A percentile compares a stretch with the other conserved stretches of the same genome.
These are phyloP conservation scores for Blastobotrys muscicola DNA, from an alignment of 805 yeast genomes.

Conservation along the genomic window DNA sequence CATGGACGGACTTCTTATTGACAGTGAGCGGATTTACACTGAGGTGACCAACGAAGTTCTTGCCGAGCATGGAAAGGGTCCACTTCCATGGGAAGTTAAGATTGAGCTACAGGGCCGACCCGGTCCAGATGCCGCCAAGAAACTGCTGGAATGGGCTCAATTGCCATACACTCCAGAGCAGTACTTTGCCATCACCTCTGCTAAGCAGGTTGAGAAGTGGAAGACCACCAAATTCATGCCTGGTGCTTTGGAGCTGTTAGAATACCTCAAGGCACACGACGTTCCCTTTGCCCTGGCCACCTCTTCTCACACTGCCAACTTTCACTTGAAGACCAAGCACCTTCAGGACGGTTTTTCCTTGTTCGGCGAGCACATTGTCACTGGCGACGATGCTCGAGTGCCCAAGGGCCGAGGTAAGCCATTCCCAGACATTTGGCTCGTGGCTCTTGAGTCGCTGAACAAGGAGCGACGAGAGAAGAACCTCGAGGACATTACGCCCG, in stretches of 20 bases:
- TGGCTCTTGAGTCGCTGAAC: constrained; percentile 67
- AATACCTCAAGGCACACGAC: constrained; percentile 38
- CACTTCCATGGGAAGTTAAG: constrained; percentile 82
- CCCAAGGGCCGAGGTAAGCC: constrained; percentile 90
- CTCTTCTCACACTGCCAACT: constrained; percentile 59
- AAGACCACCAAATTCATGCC: constrained; percentile 57
- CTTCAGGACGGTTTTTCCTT: constrained; percentile 50
- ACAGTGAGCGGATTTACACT: constrained; percentile 89
- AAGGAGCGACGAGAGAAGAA: constrained; percentile 35
- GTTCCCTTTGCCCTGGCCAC: constrained; percentile 90
- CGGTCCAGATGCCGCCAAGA: constrained; percentile 61
- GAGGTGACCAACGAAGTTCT: constrained; percentile 60
- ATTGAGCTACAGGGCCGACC: constrained; percentile 85
- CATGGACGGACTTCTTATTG: constrained; percentile 90
- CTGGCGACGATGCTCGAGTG: constrained; percentile 83
- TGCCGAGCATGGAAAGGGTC: constrained; percentile 62
- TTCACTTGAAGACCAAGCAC: constrained; percentile 62
- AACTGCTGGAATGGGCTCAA: constrained; percentile 57
- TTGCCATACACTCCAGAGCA: constrained; percentile 63
- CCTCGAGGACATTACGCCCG: constrained; percentile 45
- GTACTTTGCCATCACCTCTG: constrained; percentile 41
- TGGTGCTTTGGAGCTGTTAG: constrained; percentile 69
- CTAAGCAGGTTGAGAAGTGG: constrained; percentile 54
- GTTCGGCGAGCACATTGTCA: constrained; percentile 62
- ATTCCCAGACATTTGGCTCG: constrained; percentile 82